These are phyloP conservation scores for Magnusiomyces magnusii DNA, from an alignment of 1,139 yeast genomes.

Conservation along the genomic window DNA sequence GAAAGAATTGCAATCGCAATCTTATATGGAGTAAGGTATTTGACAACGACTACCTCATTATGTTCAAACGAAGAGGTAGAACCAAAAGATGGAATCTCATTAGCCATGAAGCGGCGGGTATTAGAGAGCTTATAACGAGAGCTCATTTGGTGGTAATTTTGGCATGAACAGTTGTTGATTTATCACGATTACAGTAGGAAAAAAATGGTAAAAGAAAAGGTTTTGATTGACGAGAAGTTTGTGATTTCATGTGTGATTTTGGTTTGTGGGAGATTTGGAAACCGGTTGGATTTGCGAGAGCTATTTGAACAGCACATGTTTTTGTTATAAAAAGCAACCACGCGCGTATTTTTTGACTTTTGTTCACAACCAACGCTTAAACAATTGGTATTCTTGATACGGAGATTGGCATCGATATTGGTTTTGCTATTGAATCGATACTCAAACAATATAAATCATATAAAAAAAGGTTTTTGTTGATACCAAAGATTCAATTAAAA, in stretches of 20 bases:
- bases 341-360: too few species aligned
- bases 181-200: neutral
- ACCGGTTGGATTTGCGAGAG: too few species aligned
- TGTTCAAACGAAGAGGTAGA: neutral
- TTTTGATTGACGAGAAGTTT: neutral
- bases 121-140: neutral
- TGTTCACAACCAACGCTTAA: too few species aligned
- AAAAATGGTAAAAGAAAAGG: neutral
- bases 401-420: too few species aligned
- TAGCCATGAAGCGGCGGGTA: neutral
- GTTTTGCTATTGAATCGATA: too few species aligned
- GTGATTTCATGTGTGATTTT: neutral
- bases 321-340: too few species aligned
- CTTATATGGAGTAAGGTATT: slow-evolving; percentile 27
- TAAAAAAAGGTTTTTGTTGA: too few species aligned
- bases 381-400: too few species aligned
- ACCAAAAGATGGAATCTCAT: neutral
- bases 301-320: too few species aligned
- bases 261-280: too few species aligned
- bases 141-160: neutral
- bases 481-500: too few species aligned
- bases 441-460: too few species aligned
- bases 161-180: neutral
- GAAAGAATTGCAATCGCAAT: slow-evolving; percentile 22
- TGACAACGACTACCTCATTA: slow-evolving; percentile 11